phyloP scores from a whole-genome alignment of 2,329 filamentous ascomycete species.

The Tolypocladium capitatum region DNA sequence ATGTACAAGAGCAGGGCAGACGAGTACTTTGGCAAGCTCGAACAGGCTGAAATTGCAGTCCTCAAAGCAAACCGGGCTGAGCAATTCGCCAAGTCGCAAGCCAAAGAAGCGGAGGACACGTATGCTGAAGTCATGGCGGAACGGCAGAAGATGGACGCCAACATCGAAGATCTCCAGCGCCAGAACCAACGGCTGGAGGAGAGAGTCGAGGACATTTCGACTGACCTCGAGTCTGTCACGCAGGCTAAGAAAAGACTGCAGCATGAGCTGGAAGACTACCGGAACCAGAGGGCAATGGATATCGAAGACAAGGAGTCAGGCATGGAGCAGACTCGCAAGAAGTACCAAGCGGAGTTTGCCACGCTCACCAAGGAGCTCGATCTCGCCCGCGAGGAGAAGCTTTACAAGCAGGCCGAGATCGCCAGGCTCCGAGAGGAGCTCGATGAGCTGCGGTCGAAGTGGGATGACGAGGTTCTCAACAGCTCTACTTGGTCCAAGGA shows the following conservation, averaged over 20 bases:
- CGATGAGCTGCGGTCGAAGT: constrained; percentile 87
- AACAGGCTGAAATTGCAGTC: constrained; percentile 91
- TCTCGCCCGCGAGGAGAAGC: constrained; percentile 78
- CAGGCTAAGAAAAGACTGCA: constrained; percentile 91
- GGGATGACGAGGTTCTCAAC: constrained; percentile 96
- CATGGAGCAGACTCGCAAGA: constrained; percentile 93
- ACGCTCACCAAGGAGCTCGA: constrained; percentile 86
- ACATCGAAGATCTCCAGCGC: constrained; percentile 79
- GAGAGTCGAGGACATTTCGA: constrained; percentile 78
- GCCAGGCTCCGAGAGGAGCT: constrained; percentile 85
- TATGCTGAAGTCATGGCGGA: constrained; percentile 86
- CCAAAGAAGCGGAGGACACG: constrained; percentile 80
- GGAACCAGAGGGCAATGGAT: constrained; percentile 86
- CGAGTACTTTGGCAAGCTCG: constrained; percentile 93
- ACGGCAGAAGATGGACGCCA: constrained; percentile 75
- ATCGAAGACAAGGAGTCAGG: constrained; percentile 93
- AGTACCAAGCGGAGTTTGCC: constrained; percentile 89
- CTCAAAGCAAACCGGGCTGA: constrained; percentile 85
- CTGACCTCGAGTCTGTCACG: constrained; percentile 71
- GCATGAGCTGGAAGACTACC: constrained; percentile 94
- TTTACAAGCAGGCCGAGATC: constrained; percentile 76
- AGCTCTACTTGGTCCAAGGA: constrained; percentile 98
- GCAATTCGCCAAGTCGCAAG: constrained; percentile 84
- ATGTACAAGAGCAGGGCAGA: constrained; percentile 87
- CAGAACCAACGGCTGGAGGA: constrained; percentile 85